phyloP scores from a whole-genome alignment of 257 asterid genomes.

The Forsythia viridissima region DNA sequence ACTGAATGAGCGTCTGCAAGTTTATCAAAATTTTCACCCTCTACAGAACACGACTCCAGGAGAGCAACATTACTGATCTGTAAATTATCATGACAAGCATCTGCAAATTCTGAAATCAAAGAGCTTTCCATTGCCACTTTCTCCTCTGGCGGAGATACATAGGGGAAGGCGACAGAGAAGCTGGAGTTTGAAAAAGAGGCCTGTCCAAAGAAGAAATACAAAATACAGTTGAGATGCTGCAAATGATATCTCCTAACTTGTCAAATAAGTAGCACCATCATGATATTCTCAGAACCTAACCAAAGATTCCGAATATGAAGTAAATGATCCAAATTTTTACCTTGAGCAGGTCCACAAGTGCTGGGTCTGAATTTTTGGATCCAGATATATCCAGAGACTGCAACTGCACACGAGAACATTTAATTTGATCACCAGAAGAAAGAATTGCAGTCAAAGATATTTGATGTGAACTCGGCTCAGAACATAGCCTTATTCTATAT shows the following conservation, averaged over 20 bases:
- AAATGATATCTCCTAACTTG: neutral
- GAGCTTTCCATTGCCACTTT: conserved; percentile 62
- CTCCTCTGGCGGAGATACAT: conserved; percentile 64
- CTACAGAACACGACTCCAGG: conserved; percentile 68
- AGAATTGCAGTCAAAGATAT: conserved; percentile 13
- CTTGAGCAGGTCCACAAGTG: conserved; percentile 77
- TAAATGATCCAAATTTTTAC: conserved; percentile 39
- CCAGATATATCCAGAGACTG: conserved; percentile 65
- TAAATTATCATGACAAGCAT: conserved; percentile 57
- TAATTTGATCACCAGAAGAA: conserved; percentile 24
- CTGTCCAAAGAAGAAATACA: conserved; percentile 44
- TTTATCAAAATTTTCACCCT: conserved; percentile 58
- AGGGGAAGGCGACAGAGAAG: conserved; percentile 86
- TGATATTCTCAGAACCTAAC: conserved; percentile 11
- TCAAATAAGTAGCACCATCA: conserved; percentile 1
- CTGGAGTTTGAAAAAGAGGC: conserved; percentile 70
- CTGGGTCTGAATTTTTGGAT: conserved; percentile 57
- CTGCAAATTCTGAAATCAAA: conserved; percentile 72
- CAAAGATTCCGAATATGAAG: conserved; percentile 9
- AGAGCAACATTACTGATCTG: conserved; percentile 58
- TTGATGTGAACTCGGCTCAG: neutral
- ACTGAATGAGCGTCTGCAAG: conserved; percentile 62
- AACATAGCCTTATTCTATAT: neutral
- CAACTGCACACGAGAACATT: conserved; percentile 46
- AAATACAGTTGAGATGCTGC: conserved; percentile 18